A percentile compares a stretch with the other conserved stretches of the same genome.
phyloP scores from a whole-genome alignment of 2,329 filamentous ascomycete genomes.

The Fusarium sp. region DNA sequence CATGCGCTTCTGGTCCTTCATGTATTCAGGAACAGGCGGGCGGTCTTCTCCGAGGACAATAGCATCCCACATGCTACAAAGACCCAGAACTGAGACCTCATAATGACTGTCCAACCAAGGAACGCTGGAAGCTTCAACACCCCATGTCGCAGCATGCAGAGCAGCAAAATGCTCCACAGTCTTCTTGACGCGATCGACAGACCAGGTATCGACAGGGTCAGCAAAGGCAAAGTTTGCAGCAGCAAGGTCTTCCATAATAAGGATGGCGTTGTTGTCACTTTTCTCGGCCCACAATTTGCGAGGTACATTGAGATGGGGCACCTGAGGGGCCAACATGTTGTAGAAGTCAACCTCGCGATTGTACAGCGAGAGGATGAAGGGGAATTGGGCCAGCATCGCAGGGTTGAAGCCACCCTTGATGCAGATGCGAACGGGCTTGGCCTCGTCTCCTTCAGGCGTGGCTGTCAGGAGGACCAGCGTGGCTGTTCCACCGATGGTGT shows the following conservation, averaged over 20 bases:
- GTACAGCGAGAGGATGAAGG: constrained; percentile 23
- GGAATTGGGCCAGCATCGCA: constrained; percentile 8
- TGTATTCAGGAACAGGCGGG: background rate
- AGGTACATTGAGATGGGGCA: constrained; percentile 25
- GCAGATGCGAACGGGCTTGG: constrained; percentile 5
- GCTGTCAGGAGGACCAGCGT: constrained; percentile 12
- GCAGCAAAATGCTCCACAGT: constrained; percentile 23
- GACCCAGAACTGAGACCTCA: constrained; percentile 12
- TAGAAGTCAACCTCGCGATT: constrained; percentile 25
- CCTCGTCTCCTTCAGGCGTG: background rate
- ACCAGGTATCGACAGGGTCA: constrained; percentile 20
- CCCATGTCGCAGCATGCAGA: constrained; percentile 22
- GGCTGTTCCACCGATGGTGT: constrained; percentile 15
- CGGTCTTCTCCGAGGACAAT: constrained; percentile 5
- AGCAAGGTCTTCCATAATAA: constrained; percentile 22
- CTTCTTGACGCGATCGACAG: constrained; percentile 19
- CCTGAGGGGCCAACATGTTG: constrained; percentile 11
- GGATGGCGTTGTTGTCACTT: constrained; percentile 11
- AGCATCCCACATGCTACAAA: constrained; percentile 8
- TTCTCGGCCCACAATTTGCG: constrained; percentile 21
- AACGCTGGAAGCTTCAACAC: constrained; percentile 2
- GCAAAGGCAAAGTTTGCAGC: constrained; percentile 13
- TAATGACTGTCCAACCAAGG: constrained; percentile 20
- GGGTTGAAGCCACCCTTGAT: constrained; percentile 29
- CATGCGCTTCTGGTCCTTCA: constrained; percentile 5